A percentile compares a stretch with the other conserved stretches of the same genome.
Evolutionary conservation across 2,329 filamentous ascomycete genomes (phyloP).

Genomic region (Phaeosphaeria sp.): DNA sequence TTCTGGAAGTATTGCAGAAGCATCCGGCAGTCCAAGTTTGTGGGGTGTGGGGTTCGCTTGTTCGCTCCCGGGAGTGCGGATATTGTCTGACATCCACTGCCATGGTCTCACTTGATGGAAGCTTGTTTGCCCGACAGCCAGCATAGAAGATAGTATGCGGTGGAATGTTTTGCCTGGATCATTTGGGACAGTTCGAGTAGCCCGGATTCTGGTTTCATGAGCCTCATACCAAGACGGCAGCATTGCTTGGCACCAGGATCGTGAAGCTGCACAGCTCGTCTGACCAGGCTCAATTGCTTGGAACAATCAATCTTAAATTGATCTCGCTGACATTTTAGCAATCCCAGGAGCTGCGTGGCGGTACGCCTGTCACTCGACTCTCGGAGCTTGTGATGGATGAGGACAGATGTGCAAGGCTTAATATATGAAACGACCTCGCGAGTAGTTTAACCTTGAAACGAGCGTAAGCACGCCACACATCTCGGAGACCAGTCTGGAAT

Average conservation of each 20-base stretch:
- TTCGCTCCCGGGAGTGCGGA: conserved; percentile 2
- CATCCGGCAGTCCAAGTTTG: conserved; percentile 7
- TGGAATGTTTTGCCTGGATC: background rate
- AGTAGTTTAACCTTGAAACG: conserved; percentile 32
- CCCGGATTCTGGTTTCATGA: conserved; percentile 4
- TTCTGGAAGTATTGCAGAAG: conserved; percentile 5
- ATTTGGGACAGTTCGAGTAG: background rate
- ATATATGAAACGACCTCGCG: conserved; percentile 16
- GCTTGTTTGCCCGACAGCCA: background rate
- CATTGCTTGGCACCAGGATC: background rate
- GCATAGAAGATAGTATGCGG: background rate
- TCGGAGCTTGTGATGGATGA: conserved; percentile 9
- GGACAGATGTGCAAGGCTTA: conserved; percentile 18
- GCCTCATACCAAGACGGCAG: conserved; percentile 3
- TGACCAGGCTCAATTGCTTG: conserved; percentile 5
- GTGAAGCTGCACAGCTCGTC: background rate
- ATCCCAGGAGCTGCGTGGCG: conserved; percentile 15
- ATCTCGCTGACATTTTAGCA: conserved; percentile 14
- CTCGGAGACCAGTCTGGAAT: conserved; percentile 2
- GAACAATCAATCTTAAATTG: conserved; percentile 11
- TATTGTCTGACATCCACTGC: background rate
- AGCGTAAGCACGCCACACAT: conserved; percentile 19
- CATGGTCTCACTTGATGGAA: background rate
- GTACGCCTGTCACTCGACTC: conserved; percentile 1
- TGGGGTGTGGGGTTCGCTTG: conserved; percentile 18